These are phyloP conservation scores for Scenedesmus sp. DNA, from an alignment of 163 green algal genomes.

Conservation along the genomic window DNA sequence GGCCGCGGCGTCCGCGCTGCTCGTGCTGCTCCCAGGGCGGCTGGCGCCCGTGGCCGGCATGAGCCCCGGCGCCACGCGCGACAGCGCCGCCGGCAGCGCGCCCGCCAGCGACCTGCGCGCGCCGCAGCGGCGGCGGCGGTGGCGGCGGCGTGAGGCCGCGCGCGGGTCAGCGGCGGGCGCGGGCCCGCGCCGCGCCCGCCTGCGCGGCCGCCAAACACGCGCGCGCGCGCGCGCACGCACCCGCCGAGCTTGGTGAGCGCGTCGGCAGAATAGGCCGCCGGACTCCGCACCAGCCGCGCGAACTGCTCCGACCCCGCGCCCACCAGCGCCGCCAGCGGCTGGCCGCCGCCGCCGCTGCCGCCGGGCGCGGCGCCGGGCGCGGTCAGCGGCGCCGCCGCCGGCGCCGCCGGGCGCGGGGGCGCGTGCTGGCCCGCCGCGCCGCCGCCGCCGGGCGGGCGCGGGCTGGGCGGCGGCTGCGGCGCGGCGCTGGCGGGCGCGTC, in stretches of 20 bases:
- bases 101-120: conserved; percentile 3
- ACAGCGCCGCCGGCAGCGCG: conserved; percentile 19
- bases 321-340: conserved; percentile 19
- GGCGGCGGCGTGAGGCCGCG: background rate
- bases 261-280: conserved; percentile 25
- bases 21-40: background rate
- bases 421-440: too few relatives aligned
- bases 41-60: background rate
- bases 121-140: background rate
- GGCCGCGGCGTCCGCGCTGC: too few relatives aligned
- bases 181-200: too few relatives aligned
- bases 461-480: background rate
- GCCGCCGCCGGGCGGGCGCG: too few relatives aligned
- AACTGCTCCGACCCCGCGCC: conserved; percentile 9
- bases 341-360: conserved; percentile 12
- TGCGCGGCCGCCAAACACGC: too few relatives aligned
- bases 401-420: background rate
- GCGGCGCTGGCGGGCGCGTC: too few relatives aligned
- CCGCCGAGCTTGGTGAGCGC: conserved; percentile 34
- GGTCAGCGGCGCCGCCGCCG: background rate
- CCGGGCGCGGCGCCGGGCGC: background rate
- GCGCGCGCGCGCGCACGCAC: background rate
- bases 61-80: background rate
- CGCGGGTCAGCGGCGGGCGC: too few relatives aligned
- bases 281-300: conserved; percentile 12